Evolutionary conservation across 192 early-diverging fungal genomes (phyloP), one percentile per base, ranked within the genome.

Genomic region (Coemansia reversa): DNA sequence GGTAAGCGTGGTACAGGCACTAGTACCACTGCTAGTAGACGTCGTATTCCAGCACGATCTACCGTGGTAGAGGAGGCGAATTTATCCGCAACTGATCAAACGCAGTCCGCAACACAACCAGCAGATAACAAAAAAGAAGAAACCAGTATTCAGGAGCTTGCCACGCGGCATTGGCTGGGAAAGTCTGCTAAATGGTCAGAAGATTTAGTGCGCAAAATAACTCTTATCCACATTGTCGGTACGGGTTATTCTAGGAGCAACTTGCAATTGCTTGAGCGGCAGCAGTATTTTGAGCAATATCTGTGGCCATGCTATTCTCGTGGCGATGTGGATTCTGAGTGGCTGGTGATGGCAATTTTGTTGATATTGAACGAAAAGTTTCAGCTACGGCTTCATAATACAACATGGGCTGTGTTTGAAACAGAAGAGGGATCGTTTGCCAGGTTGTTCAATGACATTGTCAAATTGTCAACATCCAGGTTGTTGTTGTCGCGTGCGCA

Each of bases 321-420:
- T 8, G 55, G 39, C 11, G 5, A 42, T 14, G n/a, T 42, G 51
- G 62, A 79, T 23, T 65, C 77, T 2, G 67, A 84, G 7, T 70
- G 71, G 33, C 86, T 92, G 56, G 68, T 90, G 5, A 51, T 96
- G 9, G 92, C 94, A 2, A 90, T 96, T 18, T 85, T 91, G 6
- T 57, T 94, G 50, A 85, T 98, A 79, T 66, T 94, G 7, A 97
- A 97, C 75, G 96, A 96, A 69, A 97, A 98, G 76, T 86, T 85
- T 68, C 85, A 90, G 55, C 87, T 93, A 61, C 79, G 87, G 22
- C 76, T 94, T 20, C 47, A 53, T 28, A 6, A 35, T 7, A 57
- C 55, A 53, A 29, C 62, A 54, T 79, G 58, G 65, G 35, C 57
- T n/a, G 22, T 55, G 28, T 42, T 65, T 7, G 11, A 33, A 11